These are phyloP conservation scores for Dimocarpus longan DNA, from an alignment of 345 rosid genomes.

Conservation along the genomic window DNA sequence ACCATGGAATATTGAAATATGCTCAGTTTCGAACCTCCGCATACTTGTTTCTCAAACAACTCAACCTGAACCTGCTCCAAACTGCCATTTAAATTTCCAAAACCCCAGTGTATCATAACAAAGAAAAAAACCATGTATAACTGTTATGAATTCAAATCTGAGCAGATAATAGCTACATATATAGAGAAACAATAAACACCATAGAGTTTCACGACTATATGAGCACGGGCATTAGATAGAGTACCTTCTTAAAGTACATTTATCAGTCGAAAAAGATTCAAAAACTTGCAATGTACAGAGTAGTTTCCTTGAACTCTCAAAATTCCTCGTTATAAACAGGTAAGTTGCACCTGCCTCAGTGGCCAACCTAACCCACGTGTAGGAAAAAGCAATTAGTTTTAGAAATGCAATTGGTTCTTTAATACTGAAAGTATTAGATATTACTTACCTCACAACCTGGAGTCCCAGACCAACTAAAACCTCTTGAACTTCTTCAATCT, in stretches of 20 bases:
- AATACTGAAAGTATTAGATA: slow-evolving; percentile 22
- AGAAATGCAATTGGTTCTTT: slow-evolving; percentile 25
- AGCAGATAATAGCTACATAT: not conserved
- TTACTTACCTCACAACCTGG: slow-evolving; percentile 81
- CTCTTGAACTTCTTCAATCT: slow-evolving; percentile 68
- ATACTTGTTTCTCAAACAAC: slow-evolving; percentile 75
- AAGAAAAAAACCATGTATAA: slow-evolving; percentile 22
- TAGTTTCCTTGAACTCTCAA: slow-evolving; percentile 63
- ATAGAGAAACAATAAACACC: not conserved
- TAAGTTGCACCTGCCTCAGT: slow-evolving; percentile 57
- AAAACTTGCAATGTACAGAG: slow-evolving; percentile 53
- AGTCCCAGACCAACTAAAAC: slow-evolving; percentile 79
- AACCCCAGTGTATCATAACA: slow-evolving; percentile 43
- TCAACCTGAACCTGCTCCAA: slow-evolving; percentile 88
- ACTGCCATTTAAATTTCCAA: slow-evolving; percentile 74
- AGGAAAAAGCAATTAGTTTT: slow-evolving; percentile 11
- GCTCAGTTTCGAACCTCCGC: slow-evolving; percentile 61
- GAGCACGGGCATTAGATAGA: slow-evolving; percentile 25
- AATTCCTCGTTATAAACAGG: slow-evolving; percentile 67
- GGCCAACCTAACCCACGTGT: slow-evolving; percentile 47
- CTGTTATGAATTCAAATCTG: slow-evolving; percentile 1
- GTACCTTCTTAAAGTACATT: slow-evolving; percentile 66
- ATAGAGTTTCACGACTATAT: slow-evolving; percentile 15
- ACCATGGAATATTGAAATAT: slow-evolving; percentile 76
- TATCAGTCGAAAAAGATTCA: slow-evolving; percentile 39